These are phyloP conservation scores for Ogataea haglerorum DNA, from an alignment of 805 yeast genomes.

Conservation along the genomic window DNA sequence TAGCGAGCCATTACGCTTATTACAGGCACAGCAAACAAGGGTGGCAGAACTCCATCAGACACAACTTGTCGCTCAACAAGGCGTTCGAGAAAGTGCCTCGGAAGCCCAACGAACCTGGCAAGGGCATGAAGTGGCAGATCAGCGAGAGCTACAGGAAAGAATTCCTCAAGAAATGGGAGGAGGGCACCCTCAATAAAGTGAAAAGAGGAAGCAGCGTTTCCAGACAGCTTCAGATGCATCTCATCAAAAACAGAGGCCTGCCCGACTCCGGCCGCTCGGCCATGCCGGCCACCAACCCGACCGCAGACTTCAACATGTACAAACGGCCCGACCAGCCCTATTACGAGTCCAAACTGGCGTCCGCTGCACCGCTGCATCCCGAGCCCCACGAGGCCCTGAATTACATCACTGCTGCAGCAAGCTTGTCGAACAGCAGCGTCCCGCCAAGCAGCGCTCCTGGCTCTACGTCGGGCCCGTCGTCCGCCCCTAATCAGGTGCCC, in stretches of 20 bases:
- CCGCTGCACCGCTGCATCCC: constrained; percentile 5
- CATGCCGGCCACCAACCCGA: constrained; percentile 10
- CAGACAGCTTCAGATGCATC: constrained; percentile 72
- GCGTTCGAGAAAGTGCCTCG: constrained; percentile 98
- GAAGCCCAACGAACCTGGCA: constrained; percentile 94
- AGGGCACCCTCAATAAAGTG: constrained; percentile 69
- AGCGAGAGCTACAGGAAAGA: constrained; percentile 81
- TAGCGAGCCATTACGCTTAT: constrained; percentile 81
- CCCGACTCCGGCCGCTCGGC: constrained; percentile 43
- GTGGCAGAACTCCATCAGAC: constrained; percentile 98
- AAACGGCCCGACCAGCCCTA: constrained; percentile 10
- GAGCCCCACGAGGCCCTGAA: constrained; percentile 29
- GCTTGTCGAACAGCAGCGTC: constrained; percentile 16
- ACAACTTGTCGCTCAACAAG: constrained; percentile 88
- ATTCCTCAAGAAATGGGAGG: constrained; percentile 73
- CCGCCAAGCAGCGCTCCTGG: constrained; percentile 8
- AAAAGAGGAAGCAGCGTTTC: constrained; percentile 81
- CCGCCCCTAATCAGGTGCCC: constrained; percentile 13
- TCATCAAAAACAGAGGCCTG: constrained; percentile 53
- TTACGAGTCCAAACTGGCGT: constrained; percentile 4
- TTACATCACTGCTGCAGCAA: constrained; percentile 28
- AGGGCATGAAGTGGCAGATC: constrained; percentile 99
- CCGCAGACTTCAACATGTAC: constrained; percentile 12
- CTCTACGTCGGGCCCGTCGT: constrained; percentile 17
- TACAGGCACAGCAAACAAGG: constrained; percentile 91